These are phyloP conservation scores for Parathielavia hyrcaniae DNA, from an alignment of 495 filamentous ascomycete species.

Conservation along the genomic window DNA sequence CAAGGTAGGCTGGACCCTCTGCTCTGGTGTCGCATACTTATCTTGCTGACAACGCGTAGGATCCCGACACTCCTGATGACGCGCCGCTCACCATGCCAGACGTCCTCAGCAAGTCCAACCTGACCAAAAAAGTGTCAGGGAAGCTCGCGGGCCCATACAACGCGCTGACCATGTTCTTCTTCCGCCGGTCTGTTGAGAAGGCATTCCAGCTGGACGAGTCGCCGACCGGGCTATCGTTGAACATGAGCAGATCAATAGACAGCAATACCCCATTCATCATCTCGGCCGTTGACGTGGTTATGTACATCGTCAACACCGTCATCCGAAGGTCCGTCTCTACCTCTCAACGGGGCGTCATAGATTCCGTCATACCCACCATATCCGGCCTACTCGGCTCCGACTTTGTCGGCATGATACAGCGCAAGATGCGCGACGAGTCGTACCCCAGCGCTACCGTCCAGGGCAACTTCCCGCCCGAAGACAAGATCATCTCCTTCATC, in stretches of 20 bases:
- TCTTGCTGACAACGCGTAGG: constrained; percentile 25
- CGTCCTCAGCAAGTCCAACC: constrained; percentile 65
- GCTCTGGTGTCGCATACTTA: background rate
- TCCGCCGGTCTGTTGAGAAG: constrained; percentile 90
- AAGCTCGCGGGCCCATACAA: constrained; percentile 75
- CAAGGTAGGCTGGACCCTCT: constrained; percentile 46
- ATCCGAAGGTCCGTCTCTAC: constrained; percentile 80
- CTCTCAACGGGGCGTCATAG: constrained; percentile 67
- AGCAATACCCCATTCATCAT: constrained; percentile 83
- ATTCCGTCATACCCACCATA: constrained; percentile 71
- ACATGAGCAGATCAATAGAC: constrained; percentile 58
- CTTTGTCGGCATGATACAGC: constrained; percentile 94
- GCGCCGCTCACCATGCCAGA: constrained; percentile 54
- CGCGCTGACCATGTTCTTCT: constrained; percentile 86
- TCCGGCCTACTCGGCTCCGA: constrained; percentile 81
- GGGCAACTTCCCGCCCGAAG: constrained; percentile 74
- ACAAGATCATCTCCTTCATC: constrained; percentile 76
- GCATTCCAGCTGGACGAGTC: constrained; percentile 97
- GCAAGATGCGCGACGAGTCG: constrained; percentile 92
- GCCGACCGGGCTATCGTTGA: constrained; percentile 72
- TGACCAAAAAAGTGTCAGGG: constrained; percentile 66
- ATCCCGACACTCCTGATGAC: constrained; percentile 40
- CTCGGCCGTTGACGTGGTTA: constrained; percentile 94
- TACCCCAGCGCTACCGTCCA: constrained; percentile 73
- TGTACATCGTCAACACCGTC: constrained; percentile 96